Base-by-base conservation (phyloP, 1,139 yeast species). In the Pichia sp. region DNA sequence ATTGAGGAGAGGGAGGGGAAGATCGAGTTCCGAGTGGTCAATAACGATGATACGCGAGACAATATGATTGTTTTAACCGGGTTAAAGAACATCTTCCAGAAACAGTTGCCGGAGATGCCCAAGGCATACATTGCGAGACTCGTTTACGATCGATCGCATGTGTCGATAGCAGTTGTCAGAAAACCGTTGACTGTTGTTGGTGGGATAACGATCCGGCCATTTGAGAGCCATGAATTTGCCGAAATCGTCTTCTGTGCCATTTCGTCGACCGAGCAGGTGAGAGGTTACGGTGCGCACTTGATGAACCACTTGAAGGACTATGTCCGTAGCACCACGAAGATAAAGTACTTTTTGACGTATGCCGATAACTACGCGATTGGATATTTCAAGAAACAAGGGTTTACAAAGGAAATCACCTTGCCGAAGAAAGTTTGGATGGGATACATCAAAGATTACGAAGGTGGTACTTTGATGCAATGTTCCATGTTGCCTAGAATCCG, bases 361-460 rank as follows among this genome's bases (percentile, higher is more conserved):
- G 99, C 99, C 3, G 99, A 93, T 74, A 93, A 93, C 71, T 93
- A 93, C 71, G 99, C 99, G 54, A 93, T 93, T 71, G 99, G 99
- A 1, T 93, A 93, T 70, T 93, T 93, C 77, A 92, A 92, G 67
- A 93, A 93, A 68, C 99, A 93, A 71, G 99, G 99, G 1, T 93
- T 93, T 70, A 92, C 98, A 26, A 95, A 93, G 68, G 98, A 93
- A 59, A 87, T 93, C 48, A 80, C 96, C 5, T 76, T 93, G 51
- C 95, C 92, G 51, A 87, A 85, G 63, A 81, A 84, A 47, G 79
- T 86, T 42, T 93, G 99, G 99, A 90, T 90, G 95, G 99, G 99
- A 7, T 93, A 93, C 70, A 93, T 93, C 67, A 93, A 95, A 71
- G 99, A 93, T 75, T 93, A 93, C 70, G 99, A 93, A 73, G 99